A percentile compares a stretch with the other conserved stretches of the same genome.
Evolutionary conservation across 441 rosid genomes (phyloP).

Genomic region (Jatropha multifida): DNA sequence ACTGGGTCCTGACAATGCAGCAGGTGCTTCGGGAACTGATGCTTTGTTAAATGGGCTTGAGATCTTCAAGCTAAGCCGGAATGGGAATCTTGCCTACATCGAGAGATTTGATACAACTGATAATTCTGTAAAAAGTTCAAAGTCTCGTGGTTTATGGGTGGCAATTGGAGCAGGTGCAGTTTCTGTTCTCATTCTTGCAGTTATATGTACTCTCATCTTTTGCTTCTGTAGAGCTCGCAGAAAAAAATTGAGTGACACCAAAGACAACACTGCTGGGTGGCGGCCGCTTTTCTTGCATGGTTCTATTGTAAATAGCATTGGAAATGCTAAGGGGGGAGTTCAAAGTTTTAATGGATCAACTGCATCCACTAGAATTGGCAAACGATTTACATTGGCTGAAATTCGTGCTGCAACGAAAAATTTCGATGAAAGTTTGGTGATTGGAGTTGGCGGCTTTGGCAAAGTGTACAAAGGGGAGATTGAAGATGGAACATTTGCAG

Average conservation of each 20-base stretch:
- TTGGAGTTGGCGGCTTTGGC: conserved; percentile 89
- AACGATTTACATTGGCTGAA: conserved; percentile 63
- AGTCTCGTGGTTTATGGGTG: conserved; percentile 50
- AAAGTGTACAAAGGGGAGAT: conserved; percentile 80
- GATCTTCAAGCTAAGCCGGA: conserved; percentile 80
- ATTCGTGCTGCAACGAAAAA: conserved; percentile 71
- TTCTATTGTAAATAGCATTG: conserved; percentile 42
- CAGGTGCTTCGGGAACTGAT: conserved; percentile 70
- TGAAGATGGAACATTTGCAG: conserved; percentile 66
- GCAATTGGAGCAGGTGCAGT: conserved; percentile 60
- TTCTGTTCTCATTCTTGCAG: conserved; percentile 40
- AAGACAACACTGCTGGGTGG: conserved; percentile 58
- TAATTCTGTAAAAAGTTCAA: conserved; percentile 34
- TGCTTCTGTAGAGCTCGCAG: conserved; percentile 45
- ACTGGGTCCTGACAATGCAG: conserved; percentile 78
- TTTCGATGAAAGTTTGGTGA: conserved; percentile 71
- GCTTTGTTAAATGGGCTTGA: conserved; percentile 85
- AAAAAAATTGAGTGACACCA: conserved; percentile 39
- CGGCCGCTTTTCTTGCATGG: conserved; percentile 62
- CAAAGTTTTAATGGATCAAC: conserved; percentile 37
- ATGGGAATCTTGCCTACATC: conserved; percentile 70
- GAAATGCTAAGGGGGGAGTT: conserved; percentile 51
- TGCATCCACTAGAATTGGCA: conserved; percentile 47
- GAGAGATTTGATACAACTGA: conserved; percentile 37
- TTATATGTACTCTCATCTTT: conserved; percentile 29